Evolutionary conservation across 768 basidiomycete species (phyloP).

Genomic region (Lactifluus piperatus): DNA sequence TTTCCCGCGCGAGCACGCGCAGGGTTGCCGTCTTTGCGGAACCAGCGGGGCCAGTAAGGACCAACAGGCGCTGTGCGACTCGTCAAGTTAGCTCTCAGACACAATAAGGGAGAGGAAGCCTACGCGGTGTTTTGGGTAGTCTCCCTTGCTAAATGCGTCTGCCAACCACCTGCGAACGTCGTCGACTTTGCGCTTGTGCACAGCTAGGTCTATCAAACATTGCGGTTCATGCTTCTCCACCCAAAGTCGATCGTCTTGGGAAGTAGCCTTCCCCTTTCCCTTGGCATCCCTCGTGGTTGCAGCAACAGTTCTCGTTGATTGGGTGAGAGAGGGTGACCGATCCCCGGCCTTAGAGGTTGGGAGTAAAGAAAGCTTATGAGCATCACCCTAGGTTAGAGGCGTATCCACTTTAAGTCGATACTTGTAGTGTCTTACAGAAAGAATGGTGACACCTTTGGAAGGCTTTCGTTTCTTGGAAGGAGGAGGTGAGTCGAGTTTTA

Average conservation of each 20-base stretch:
- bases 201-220: constrained; percentile 59
- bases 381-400: not conserved
- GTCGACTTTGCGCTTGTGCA: constrained; percentile 72
- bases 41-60: constrained; percentile 83
- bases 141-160: constrained; percentile 64
- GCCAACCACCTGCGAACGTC: constrained; percentile 67
- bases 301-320: not conserved
- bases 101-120: constrained; percentile 22
- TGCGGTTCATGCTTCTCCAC: constrained; percentile 28
- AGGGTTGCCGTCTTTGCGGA: constrained; percentile 86
- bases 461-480: constrained; percentile 13
- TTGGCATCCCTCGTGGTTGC: constrained; percentile 15
- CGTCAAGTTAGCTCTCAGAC: not conserved
- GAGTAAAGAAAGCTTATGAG: constrained; percentile 6
- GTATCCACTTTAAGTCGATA: not conserved
- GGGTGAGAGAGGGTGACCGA: not conserved
- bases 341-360: not conserved
- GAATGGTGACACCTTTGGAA: constrained; percentile 3
- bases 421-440: constrained; percentile 5
- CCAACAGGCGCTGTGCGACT: constrained; percentile 62
- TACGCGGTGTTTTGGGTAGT: constrained; percentile 69
- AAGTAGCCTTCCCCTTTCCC: constrained; percentile 23
- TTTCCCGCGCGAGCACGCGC: constrained; percentile 60
- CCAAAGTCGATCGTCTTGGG: constrained; percentile 25
- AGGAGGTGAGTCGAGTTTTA: constrained; percentile 14